Evolutionary conservation across 2,329 filamentous ascomycete genomes (phyloP), one percentile per base, ranked within the genome.

Genomic region (Sarocladiaceae sp.): DNA sequence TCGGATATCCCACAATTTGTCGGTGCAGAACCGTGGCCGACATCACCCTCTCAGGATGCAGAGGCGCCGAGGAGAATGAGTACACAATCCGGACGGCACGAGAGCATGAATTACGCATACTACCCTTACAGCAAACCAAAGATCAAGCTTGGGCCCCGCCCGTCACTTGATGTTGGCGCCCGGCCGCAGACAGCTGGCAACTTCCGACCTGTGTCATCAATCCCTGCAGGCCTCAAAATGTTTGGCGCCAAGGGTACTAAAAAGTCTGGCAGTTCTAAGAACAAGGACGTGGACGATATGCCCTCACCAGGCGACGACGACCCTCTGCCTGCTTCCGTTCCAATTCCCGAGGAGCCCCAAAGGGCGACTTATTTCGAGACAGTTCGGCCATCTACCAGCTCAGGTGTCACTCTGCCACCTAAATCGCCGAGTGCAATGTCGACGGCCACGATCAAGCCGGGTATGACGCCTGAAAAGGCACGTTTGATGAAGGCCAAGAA

Each of bases 401-500:
- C 73, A 18, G 67, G 67, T 24, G 58, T 66, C 20, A 66, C 69
- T 3, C n/a, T 43, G 16, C 15, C 29, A 58, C 66, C 33, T 69
- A 69, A 47, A 62, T 67, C 16, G 52, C 59, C 29, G 50, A 45
- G 45, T 20, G 39, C 61, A 24, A 59, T 65, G 23, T 57, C 63
- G 3, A 51, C 69, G 45, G 68, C 71, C 12, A 58, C 73, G 53
- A 63, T 70, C 5, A 68, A 67, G 53, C 64, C 66, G 62, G 55
- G 72, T 61, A 84, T 94, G 56, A 88, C 88, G 1, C 87, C 88
- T 1, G 93, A 98, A 62, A 97, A 94, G 67, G 81, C 87, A 48
- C 78, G 93, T 45, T 70, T 98, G 50, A 90, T 95, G 87, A 96
- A 94, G 67, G 93, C 93, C 6, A 76, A 96, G 67, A 86, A 96